A percentile compares a stretch with the other conserved stretches of the same genome.
Conservation (phyloP, 2,329 filamentous ascomycete species). For the Verticillium dahliae region DNA sequence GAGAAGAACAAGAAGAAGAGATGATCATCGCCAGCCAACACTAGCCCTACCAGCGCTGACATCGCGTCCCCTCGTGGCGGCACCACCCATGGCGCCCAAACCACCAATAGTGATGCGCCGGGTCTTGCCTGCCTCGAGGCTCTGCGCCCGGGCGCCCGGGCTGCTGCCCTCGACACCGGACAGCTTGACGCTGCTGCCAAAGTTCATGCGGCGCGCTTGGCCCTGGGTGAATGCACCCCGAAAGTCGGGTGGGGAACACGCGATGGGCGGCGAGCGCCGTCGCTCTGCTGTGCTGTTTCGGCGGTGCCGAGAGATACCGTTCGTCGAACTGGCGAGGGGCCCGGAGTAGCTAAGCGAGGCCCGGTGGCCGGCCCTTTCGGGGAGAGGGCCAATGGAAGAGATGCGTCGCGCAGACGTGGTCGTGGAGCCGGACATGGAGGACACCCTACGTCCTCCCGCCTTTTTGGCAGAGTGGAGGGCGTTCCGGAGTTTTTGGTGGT, state of each 20-base stretch:
- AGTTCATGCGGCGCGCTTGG: conserved; percentile 52
- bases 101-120: conserved; percentile 12
- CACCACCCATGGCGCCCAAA: conserved; percentile 4
- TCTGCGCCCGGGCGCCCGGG: conserved; percentile 13
- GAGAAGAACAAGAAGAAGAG: neutral
- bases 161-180: conserved; percentile 13
- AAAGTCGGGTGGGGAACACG: conserved; percentile 40
- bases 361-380: conserved; percentile 2
- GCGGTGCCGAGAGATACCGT: conserved; percentile 49
- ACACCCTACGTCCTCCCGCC: conserved; percentile 30
- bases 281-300: conserved; percentile 40
- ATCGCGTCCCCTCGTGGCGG: conserved; percentile 5
- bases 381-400: conserved; percentile 25
- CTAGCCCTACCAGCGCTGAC: conserved; percentile 10
- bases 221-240: conserved; percentile 39
- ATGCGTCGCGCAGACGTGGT: conserved; percentile 31
- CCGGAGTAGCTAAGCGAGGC: conserved; percentile 29
- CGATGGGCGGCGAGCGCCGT: conserved; percentile 45
- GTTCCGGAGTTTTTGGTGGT: conserved; percentile 47
- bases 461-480: conserved; percentile 48
- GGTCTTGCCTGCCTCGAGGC: conserved; percentile 8
- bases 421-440: conserved; percentile 30
- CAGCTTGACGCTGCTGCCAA: conserved; percentile 30
- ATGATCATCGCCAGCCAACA: conserved; percentile 34
- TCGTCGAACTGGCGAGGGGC: conserved; percentile 40